phyloP scores from a whole-genome alignment of 2,329 filamentous ascomycete species.

The Aaosphaeria pasadenensis region DNA sequence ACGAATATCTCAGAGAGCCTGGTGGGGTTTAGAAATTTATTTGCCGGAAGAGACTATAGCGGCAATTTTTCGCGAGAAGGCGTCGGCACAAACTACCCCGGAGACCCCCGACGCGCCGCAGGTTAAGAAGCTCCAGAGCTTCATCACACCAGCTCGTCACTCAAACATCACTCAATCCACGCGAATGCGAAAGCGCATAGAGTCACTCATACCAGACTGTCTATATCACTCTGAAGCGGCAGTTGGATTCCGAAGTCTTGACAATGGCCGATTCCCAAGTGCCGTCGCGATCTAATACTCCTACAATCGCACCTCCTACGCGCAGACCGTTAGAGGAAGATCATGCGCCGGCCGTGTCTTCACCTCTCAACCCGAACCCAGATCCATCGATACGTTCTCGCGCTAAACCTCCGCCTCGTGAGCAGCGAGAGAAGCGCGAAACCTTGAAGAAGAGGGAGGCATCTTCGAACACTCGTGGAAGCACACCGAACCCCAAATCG shows the following conservation, averaged over 20 bases:
- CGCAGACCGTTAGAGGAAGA: constrained; percentile 67
- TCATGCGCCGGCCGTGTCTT: constrained; percentile 68
- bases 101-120: no score
- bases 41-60: no score
- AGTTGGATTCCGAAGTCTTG: background rate
- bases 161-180: background rate
- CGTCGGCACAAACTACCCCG: no score
- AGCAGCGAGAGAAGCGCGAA: constrained; percentile 51
- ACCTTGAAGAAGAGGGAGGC: constrained; percentile 54
- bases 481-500: constrained; percentile 39
- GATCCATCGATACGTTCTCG: constrained; percentile 46
- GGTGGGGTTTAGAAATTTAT: no score
- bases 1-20: no score
- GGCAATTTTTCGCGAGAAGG: no score
- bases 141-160: no score
- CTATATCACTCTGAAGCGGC: no score
- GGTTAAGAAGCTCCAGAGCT: no score
- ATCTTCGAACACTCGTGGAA: constrained; percentile 36
- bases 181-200: no score
- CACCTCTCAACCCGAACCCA: constrained; percentile 66
- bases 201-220: no score
- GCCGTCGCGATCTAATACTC: constrained; percentile 35
- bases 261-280: constrained; percentile 35
- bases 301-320: constrained; percentile 47
- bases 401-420: constrained; percentile 35